Evolutionary conservation across 2,329 filamentous ascomycete species (phyloP).

Genomic region (Cercospora sp.): DNA sequence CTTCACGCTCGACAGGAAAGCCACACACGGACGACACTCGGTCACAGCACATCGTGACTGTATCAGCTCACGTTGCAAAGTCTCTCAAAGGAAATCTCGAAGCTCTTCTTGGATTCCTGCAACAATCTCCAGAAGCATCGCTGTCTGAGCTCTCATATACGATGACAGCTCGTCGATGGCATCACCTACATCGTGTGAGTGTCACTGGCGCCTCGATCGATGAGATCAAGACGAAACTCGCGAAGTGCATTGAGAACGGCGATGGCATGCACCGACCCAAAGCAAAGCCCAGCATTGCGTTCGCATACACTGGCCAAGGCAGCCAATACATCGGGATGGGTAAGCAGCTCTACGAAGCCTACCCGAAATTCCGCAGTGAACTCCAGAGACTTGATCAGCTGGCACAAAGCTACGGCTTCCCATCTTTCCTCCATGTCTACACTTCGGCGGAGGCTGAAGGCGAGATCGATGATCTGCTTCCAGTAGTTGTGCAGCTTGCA

Average conservation of each 20-base stretch:
- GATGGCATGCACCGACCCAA: neutral
- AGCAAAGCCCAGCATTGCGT: slow-evolving; percentile 34
- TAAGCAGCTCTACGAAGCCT: neutral
- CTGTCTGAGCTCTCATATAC: slow-evolving; percentile 54
- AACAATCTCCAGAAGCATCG: slow-evolving; percentile 26
- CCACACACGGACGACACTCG: neutral
- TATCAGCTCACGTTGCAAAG: slow-evolving; percentile 56
- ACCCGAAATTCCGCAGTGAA: neutral
- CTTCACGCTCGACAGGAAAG: slow-evolving; percentile 34
- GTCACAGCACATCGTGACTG: slow-evolving; percentile 55
- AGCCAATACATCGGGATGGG: slow-evolving; percentile 33
- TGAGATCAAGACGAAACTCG: slow-evolving; percentile 26
- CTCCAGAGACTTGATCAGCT: neutral
- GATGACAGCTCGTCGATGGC: slow-evolving; percentile 31
- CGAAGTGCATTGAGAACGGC: slow-evolving; percentile 17
- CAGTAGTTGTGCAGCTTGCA: neutral
- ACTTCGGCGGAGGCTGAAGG: neutral
- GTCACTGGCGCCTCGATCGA: neutral
- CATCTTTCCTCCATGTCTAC: neutral
- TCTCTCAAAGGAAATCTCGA: slow-evolving; percentile 57
- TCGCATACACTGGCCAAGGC: slow-evolving; percentile 45
- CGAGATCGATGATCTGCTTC: neutral
- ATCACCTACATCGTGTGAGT: slow-evolving; percentile 47
- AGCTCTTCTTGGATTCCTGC: neutral
- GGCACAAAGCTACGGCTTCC: neutral